Evolutionary conservation across 2,329 filamentous ascomycete species (phyloP).

Genomic region (Calonectria montana): DNA sequence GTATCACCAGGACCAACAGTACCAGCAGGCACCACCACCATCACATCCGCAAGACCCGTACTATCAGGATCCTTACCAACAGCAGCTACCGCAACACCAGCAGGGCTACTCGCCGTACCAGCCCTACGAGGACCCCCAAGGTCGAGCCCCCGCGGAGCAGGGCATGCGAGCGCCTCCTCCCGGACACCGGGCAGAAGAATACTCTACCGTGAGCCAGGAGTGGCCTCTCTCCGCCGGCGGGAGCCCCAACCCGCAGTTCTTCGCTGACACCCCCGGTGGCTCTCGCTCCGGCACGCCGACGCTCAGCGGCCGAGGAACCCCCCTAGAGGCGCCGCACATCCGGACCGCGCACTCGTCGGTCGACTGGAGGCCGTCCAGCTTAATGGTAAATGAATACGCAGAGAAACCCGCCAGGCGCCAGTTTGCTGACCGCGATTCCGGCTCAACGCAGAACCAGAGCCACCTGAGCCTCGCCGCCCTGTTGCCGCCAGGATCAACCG

Average conservation of each 20-base stretch:
- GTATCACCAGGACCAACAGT: not conserved
- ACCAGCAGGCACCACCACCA: constrained; percentile 9
- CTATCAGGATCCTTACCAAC: constrained; percentile 30
- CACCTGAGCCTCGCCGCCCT: constrained; percentile 55
- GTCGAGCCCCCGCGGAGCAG: constrained; percentile 42
- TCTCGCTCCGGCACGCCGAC: constrained; percentile 44
- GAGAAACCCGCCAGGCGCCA: constrained; percentile 21
- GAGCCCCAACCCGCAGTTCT: constrained; percentile 39
- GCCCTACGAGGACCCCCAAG: constrained; percentile 36
- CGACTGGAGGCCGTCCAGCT: constrained; percentile 45
- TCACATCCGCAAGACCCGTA: constrained; percentile 33
- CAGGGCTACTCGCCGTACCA: constrained; percentile 35
- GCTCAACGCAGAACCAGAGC: constrained; percentile 52
- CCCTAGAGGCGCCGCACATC: constrained; percentile 32
- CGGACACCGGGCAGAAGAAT: constrained; percentile 39
- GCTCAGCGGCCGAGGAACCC: constrained; percentile 41
- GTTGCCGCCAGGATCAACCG: constrained; percentile 43
- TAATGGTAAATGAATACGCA: constrained; percentile 39
- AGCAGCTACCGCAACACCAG: constrained; percentile 25
- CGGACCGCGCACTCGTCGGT: constrained; percentile 36
- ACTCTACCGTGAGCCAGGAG: constrained; percentile 34
- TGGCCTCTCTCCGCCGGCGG: constrained; percentile 41
- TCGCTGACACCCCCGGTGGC: constrained; percentile 36
- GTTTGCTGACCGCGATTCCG: constrained; percentile 35
- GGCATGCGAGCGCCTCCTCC: constrained; percentile 31